These are phyloP conservation scores for Zea luxurians DNA, from an alignment of 176 grass and related monocot genomes.

Conservation along the genomic window DNA sequence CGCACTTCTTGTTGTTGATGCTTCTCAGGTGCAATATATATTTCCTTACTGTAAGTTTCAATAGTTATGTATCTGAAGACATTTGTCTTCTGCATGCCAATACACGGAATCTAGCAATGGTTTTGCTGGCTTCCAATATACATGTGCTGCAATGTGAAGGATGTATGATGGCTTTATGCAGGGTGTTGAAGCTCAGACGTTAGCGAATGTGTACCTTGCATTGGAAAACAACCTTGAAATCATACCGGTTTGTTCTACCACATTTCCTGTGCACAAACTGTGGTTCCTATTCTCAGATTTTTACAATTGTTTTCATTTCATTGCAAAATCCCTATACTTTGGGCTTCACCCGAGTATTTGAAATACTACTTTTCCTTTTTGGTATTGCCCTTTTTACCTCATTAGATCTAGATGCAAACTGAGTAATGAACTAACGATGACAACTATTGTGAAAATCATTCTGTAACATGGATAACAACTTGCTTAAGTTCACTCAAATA, in stretches of 20 bases:
- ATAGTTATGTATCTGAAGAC: slow-evolving; percentile 27
- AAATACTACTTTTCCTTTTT: slow-evolving; percentile 26
- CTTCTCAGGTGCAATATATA: slow-evolving; percentile 96
- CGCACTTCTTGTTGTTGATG: slow-evolving; percentile 92
- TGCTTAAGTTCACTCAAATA: slow-evolving; percentile 27
- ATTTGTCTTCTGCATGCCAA: slow-evolving; percentile 29
- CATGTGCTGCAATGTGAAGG: slow-evolving; percentile 7
- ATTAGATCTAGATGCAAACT: slow-evolving; percentile 11
- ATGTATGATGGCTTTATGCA: slow-evolving; percentile 55
- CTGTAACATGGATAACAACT: slow-evolving; percentile 19
- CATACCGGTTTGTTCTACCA: slow-evolving; percentile 67
- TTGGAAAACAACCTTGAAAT: slow-evolving; percentile 94
- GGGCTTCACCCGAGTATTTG: background rate
- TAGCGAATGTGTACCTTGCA: slow-evolving; percentile 97
- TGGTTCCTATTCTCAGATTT: background rate
- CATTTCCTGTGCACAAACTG: background rate
- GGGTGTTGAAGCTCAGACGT: slow-evolving; percentile 97
- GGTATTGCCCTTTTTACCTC: slow-evolving; percentile 15
- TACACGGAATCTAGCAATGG: slow-evolving; percentile 27
- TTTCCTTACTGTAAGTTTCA: slow-evolving; percentile 63
- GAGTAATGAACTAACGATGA: slow-evolving; percentile 35
- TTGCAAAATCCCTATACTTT: slow-evolving; percentile 17
- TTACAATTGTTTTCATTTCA: background rate
- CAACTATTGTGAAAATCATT: slow-evolving; percentile 14
- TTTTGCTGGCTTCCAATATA: slow-evolving; percentile 31